Evolutionary conservation across 768 basidiomycete genomes (phyloP).

Genomic region (Tubosaeta brunneosetosa): DNA sequence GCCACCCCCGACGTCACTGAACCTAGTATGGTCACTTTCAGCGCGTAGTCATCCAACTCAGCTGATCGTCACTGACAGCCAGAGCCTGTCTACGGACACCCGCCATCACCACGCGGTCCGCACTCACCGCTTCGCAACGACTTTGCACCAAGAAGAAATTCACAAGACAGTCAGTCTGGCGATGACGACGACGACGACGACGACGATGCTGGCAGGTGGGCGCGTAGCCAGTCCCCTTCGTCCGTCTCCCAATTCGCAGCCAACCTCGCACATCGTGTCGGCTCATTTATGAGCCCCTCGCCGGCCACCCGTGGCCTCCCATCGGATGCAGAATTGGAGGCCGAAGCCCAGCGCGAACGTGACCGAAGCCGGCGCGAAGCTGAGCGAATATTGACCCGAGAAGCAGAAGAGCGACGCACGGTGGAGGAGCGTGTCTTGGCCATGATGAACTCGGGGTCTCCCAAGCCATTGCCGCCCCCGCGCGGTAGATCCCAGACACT

Average conservation of each 20-base stretch:
- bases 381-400: constrained; percentile 66
- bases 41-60: constrained; percentile 1
- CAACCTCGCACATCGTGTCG: constrained; percentile 71
- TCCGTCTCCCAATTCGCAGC: constrained; percentile 73
- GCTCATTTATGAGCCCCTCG: constrained; percentile 56
- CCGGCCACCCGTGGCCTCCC: constrained; percentile 43
- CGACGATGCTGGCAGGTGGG: constrained; percentile 28
- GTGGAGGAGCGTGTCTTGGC: constrained; percentile 73
- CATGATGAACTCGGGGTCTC: constrained; percentile 52
- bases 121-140: constrained; percentile 71
- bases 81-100: constrained; percentile 40
- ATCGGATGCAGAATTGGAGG: constrained; percentile 77
- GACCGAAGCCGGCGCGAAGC: constrained; percentile 74
- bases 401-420: constrained; percentile 62
- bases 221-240: constrained; percentile 47
- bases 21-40: constrained; percentile 30
- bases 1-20: constrained; percentile 38
- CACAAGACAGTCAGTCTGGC: constrained; percentile 44
- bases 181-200: constrained; percentile 37
- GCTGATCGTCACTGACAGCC: constrained; percentile 32
- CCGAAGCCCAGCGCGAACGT: constrained; percentile 72
- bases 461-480: constrained; percentile 48
- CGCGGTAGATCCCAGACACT: constrained; percentile 57
- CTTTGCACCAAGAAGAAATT: constrained; percentile 44
- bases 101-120: constrained; percentile 41